Conservation (phyloP, 345 rosid genomes). For the Hevea brasiliensis region DNA sequence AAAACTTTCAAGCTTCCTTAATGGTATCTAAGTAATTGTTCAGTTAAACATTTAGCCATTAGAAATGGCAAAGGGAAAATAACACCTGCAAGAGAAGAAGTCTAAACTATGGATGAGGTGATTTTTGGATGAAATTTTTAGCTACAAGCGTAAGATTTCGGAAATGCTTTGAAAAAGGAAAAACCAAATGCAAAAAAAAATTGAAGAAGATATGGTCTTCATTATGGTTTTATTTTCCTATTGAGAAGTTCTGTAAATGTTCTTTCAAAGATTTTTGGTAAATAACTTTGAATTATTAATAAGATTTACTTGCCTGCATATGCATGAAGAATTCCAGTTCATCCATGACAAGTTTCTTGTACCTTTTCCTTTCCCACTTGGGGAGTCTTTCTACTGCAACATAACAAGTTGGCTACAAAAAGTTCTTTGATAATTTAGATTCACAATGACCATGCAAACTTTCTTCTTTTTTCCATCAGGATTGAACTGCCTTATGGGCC, state of each 20-base stretch:
- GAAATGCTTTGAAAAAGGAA: neutral
- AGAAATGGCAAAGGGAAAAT: neutral
- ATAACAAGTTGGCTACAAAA: neutral
- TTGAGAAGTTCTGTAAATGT: neutral
- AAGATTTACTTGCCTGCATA: neutral
- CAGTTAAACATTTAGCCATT: neutral
- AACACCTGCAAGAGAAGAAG: neutral
- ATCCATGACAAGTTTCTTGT: neutral
- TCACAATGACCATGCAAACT: neutral
- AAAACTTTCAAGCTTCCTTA: neutral
- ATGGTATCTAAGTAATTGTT: neutral
- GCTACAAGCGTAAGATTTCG: neutral
- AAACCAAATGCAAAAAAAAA: neutral
- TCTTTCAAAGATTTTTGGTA: neutral
- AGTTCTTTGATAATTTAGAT: neutral
- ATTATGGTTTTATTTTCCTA: neutral
- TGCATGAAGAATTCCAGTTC: neutral
- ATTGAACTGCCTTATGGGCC: neutral
- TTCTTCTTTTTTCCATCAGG: neutral
- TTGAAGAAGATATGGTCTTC: neutral
- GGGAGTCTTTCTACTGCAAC: neutral
- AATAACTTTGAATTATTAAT: neutral
- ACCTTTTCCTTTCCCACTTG: neutral
- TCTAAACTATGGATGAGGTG: neutral
- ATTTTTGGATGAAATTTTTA: neutral